Evolutionary conservation across 495 filamentous ascomycete genomes (phyloP), one percentile per base, ranked within the genome.

Genomic region (Terfezia claveryi): DNA sequence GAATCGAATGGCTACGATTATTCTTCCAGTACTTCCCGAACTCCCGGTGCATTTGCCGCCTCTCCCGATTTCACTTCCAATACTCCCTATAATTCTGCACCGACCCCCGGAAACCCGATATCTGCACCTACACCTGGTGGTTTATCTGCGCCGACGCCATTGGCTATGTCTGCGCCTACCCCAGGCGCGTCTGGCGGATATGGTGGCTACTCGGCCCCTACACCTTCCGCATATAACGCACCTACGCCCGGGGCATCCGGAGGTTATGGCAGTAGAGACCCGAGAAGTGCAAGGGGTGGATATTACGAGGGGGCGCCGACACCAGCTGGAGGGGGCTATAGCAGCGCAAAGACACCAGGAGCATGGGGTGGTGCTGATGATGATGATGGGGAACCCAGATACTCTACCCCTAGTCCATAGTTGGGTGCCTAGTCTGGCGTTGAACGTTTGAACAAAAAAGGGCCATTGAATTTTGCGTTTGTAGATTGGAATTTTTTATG

Each of bases 101-200:
- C 85, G 7, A 91, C 86, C 0, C 85, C 85, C 0, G 83, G 83
- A 9, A 81, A 75, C 51, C 69, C 72, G 14, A 65, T 78, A 37
- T 78, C 74, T 36, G 83, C 84, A 11, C 82, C 85, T 14, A 87
- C 83, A 0, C 82, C 83, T 0, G 80, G 76, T 37, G 78, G 73
- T 17, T 70, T 78, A 55, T 81, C 80, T 44, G 85, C 85, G 1
- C 83, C 87, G 0, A 95, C 88, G 0, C 88, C 88, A 0, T 82
- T 84, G 59, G 76, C 80, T 0, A 73, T 77, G 61, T 79, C 75
- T 60, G 78, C 79, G 2, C 76, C 78, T 1, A 80, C 77, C 11
- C 78, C 78, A 9, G 67, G 64, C 37, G 58, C 59, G 41, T 61
- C 54, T 4, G 62, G 60, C n/a, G 61, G 73, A 66, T 46, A 14